A percentile compares a stretch with the other conserved stretches of the same genome.
phyloP scores from a whole-genome alignment of 768 basidiomycete species.

The Podaxis pistillaris region DNA sequence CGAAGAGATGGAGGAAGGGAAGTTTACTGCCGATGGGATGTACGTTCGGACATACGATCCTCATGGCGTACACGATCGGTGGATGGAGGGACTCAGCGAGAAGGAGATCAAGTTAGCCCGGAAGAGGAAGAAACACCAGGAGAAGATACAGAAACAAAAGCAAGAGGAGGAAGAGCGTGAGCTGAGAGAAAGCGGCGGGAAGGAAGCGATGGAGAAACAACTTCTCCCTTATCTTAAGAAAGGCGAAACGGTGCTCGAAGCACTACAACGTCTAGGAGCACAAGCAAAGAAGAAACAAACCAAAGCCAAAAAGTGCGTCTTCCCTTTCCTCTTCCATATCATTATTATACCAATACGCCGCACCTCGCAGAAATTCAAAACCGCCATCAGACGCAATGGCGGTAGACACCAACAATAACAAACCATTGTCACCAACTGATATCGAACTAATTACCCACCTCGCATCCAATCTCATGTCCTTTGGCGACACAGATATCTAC shows the following conservation, averaged over 20 bases:
- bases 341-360: conserved; percentile 17
- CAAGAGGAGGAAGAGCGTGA: conserved; percentile 75
- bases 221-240: conserved; percentile 77
- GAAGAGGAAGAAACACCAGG: conserved; percentile 70
- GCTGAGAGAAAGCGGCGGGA: conserved; percentile 64
- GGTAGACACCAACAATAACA: conserved; percentile 35
- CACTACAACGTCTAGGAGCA: conserved; percentile 79
- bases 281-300: conserved; percentile 55
- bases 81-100: conserved; percentile 93
- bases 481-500: conserved; percentile 86
- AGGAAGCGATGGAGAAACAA: conserved; percentile 58
- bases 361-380: conserved; percentile 26
- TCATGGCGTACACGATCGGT: conserved; percentile 88
- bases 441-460: conserved; percentile 84
- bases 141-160: conserved; percentile 68
- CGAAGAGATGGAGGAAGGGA: conserved; percentile 97
- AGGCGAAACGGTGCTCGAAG: conserved; percentile 89
- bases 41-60: conserved; percentile 87
- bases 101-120: conserved; percentile 81
- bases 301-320: conserved; percentile 29
- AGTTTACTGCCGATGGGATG: conserved; percentile 91
- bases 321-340: neutral
- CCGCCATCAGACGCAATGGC: conserved; percentile 36
- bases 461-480: conserved; percentile 83
- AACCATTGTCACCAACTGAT: conserved; percentile 35